These are phyloP conservation scores for Kuraishia hungarica DNA, from an alignment of 805 yeast species.

Conservation along the genomic window DNA sequence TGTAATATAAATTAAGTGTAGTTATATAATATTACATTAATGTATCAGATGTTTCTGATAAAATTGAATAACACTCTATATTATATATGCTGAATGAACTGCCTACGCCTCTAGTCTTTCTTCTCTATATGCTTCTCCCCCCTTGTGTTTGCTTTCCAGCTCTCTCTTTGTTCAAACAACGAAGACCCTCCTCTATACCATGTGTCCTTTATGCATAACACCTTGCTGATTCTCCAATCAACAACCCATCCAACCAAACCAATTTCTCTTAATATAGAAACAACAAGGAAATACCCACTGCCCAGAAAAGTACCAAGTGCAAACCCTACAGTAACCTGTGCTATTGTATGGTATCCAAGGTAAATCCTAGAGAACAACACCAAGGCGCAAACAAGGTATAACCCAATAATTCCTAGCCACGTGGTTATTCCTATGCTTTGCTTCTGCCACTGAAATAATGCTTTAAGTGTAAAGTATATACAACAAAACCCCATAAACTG, in stretches of 20 bases:
- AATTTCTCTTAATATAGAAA: slow-evolving; percentile 48
- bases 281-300: slow-evolving; percentile 41
- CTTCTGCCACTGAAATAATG: slow-evolving; percentile 32
- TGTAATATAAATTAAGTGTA: no score
- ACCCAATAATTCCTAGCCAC: slow-evolving; percentile 17
- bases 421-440: not conserved
- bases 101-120: no score
- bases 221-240: slow-evolving; percentile 42
- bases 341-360: slow-evolving; percentile 63
- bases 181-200: slow-evolving; percentile 14
- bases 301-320: slow-evolving; percentile 57
- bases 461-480: slow-evolving; percentile 41
- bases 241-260: slow-evolving; percentile 66
- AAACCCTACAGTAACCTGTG: slow-evolving; percentile 71
- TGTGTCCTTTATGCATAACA: slow-evolving; percentile 52
- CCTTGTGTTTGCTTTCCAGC: not conserved
- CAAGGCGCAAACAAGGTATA: slow-evolving; percentile 22
- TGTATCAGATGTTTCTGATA: no score
- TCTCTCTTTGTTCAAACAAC: not conserved
- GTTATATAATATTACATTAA: no score
- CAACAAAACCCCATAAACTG: slow-evolving; percentile 89
- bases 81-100: no score
- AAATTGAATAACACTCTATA: no score
- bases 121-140: not conserved
- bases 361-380: slow-evolving; percentile 71